phyloP scores from a whole-genome alignment of 495 filamentous ascomycete genomes.

The Pyrenula aspistea region DNA sequence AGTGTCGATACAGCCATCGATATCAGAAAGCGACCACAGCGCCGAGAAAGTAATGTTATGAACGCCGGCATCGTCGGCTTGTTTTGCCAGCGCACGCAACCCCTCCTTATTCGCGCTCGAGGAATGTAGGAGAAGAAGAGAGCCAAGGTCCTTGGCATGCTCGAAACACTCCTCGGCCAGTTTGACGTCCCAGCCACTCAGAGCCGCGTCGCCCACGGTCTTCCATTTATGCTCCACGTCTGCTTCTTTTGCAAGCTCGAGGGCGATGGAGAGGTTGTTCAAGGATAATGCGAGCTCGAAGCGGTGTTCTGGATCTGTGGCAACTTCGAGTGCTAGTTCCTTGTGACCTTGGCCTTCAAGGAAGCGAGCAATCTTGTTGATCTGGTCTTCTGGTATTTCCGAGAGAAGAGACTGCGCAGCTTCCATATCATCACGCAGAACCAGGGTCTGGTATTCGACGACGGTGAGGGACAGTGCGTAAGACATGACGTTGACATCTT shows the following conservation, averaged over 20 bases:
- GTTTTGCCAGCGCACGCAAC: constrained; percentile 53
- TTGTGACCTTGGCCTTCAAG: constrained; percentile 96
- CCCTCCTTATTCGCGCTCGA: constrained; percentile 67
- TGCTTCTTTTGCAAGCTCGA: constrained; percentile 69
- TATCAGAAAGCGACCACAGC: constrained; percentile 76
- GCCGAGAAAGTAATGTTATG: constrained; percentile 89
- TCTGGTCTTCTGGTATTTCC: constrained; percentile 76
- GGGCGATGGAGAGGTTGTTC: constrained; percentile 70
- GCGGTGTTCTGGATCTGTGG: constrained; percentile 90
- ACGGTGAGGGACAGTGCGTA: constrained; percentile 89
- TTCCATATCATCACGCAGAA: constrained; percentile 92
- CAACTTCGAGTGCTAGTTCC: constrained; percentile 88
- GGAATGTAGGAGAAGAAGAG: constrained; percentile 74
- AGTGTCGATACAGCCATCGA: constrained; percentile 70
- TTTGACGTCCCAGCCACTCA: constrained; percentile 71
- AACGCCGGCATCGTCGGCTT: constrained; percentile 63
- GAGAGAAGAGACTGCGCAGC: constrained; percentile 73
- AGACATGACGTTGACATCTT: constrained; percentile 83
- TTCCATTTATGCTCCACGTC: constrained; percentile 97
- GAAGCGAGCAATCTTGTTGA: constrained; percentile 96
- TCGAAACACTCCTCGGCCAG: constrained; percentile 89
- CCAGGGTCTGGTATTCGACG: constrained; percentile 92
- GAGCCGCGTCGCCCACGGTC: constrained; percentile 81
- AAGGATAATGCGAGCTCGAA: constrained; percentile 86
- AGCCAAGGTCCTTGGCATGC: constrained; percentile 80